Conservation (phyloP, 768 basidiomycete genomes). For the Coprinopsis marcescibilis region DNA sequence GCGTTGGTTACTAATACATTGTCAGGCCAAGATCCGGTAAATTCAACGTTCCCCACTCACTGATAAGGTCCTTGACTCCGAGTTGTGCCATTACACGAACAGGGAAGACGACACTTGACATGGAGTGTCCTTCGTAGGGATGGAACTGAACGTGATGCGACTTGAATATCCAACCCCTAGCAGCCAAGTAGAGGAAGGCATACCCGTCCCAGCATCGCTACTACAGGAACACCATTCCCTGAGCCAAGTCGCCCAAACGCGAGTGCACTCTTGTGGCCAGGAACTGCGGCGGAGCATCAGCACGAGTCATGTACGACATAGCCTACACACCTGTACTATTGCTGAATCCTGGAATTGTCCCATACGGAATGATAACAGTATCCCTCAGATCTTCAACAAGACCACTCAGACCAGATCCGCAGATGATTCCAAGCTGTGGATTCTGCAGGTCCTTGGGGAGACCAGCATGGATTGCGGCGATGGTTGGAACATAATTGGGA, state of each 20-base stretch:
- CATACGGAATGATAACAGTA: slow-evolving; percentile 57
- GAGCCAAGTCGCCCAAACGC: slow-evolving; percentile 75
- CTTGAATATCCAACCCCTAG: not conserved
- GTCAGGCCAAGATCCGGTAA: not conserved
- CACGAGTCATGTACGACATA: not conserved
- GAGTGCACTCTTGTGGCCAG: slow-evolving; percentile 74
- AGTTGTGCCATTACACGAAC: slow-evolving; percentile 74
- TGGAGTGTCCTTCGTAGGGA: slow-evolving; percentile 75
- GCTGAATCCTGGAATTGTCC: slow-evolving; percentile 64
- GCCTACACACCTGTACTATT: slow-evolving; percentile 61
- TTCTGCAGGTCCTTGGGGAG: slow-evolving; percentile 31
- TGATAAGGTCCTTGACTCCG: slow-evolving; percentile 70
- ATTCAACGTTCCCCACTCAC: slow-evolving; percentile 36
- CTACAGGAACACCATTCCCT: slow-evolving; percentile 65
- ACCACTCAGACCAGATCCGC: slow-evolving; percentile 80
- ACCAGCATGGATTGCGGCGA: slow-evolving; percentile 25
- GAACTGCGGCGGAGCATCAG: slow-evolving; percentile 37
- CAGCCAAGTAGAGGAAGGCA: not conserved
- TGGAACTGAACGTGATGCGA: slow-evolving; percentile 58
- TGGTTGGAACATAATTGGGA: slow-evolving; percentile 19
- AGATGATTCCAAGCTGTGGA: slow-evolving; percentile 78
- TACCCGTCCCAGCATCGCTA: slow-evolving; percentile 86
- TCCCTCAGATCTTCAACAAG: slow-evolving; percentile 58
- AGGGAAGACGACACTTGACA: slow-evolving; percentile 69
- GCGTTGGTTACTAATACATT: slow-evolving; percentile 73